phyloP scores from a whole-genome alignment of 202 grass and related monocot genomes.

The Elaeis oleifera region DNA sequence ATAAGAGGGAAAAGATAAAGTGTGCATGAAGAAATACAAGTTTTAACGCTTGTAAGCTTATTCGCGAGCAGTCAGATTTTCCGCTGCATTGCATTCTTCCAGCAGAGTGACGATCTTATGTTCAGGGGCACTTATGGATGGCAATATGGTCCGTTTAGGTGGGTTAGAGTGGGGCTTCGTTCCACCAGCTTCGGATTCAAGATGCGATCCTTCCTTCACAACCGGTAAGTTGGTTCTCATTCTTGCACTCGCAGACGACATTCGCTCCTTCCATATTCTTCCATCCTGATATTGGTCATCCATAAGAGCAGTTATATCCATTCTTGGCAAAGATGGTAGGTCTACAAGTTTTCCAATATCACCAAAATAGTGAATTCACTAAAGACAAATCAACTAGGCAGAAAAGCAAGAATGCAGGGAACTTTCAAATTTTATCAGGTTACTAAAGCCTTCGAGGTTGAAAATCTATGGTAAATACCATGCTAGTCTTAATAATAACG shows the following conservation, averaged over 20 bases:
- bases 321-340: not conserved
- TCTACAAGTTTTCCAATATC: not conserved
- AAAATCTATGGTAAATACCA: too few relatives aligned
- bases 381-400: too few relatives aligned
- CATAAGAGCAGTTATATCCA: not conserved
- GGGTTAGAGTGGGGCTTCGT: slow-evolving; percentile 27
- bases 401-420: too few relatives aligned
- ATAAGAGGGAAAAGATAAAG: too few relatives aligned
- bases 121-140: slow-evolving; percentile 60
- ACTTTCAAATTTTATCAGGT: too few relatives aligned
- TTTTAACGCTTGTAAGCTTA: too few relatives aligned
- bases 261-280: slow-evolving; percentile 80
- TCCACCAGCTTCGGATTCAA: slow-evolving; percentile 42
- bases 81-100: slow-evolving; percentile 45
- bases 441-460: too few relatives aligned
- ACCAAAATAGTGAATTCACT: not conserved
- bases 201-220: slow-evolving; percentile 54
- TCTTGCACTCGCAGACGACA: slow-evolving; percentile 42
- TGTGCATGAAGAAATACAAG: too few relatives aligned
- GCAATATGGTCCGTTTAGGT: slow-evolving; percentile 51
- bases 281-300: slow-evolving; percentile 61
- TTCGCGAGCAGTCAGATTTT: not conserved
- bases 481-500: too few relatives aligned
- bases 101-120: slow-evolving; percentile 45
- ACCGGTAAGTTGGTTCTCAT: slow-evolving; percentile 49